Evolutionary conservation across 352 stramenopile genomes (phyloP).

Genomic region (Phytophthora sojae): DNA sequence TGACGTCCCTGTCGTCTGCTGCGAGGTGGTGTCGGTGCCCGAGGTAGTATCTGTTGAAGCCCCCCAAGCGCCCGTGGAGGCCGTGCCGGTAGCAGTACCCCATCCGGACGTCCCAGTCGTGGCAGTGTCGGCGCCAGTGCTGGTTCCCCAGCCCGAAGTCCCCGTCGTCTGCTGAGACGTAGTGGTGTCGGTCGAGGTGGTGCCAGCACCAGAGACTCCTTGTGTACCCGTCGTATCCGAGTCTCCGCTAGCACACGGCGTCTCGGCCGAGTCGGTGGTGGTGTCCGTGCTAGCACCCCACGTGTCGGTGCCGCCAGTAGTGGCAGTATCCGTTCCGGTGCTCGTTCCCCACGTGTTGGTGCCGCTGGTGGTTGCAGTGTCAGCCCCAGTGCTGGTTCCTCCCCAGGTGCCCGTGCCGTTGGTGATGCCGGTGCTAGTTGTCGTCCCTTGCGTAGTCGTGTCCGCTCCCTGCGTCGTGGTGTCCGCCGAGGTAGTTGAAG

Average conservation of each 20-base stretch:
- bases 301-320: background rate
- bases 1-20: background rate
- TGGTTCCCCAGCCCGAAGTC: slow-evolving; percentile 4
- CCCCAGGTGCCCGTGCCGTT: slow-evolving; percentile 1
- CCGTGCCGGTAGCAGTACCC: slow-evolving; percentile 9
- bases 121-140: slow-evolving; percentile 15
- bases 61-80: slow-evolving; percentile 13
- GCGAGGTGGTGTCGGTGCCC: slow-evolving; percentile 4
- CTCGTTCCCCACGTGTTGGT: slow-evolving; percentile 6
- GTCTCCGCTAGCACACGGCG: slow-evolving; percentile 21
- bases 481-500: slow-evolving; percentile 18
- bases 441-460: slow-evolving; percentile 2
- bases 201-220: slow-evolving; percentile 5
- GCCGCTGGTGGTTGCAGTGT: slow-evolving; percentile 9
- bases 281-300: background rate
- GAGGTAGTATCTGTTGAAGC: background rate
- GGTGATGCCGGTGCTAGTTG: slow-evolving; percentile 5
- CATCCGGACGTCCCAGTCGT: slow-evolving; percentile 8
- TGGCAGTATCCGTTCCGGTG: slow-evolving; percentile 17
- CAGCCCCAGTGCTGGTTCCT: slow-evolving; percentile 18
- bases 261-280: slow-evolving; percentile 7
- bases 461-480: slow-evolving; percentile 15
- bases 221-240: slow-evolving; percentile 12
- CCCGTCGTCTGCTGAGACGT: slow-evolving; percentile 10
- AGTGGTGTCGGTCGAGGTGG: slow-evolving; percentile 10